Percentiles rank a stretch among this genome's conserved stretches.
Conservation (phyloP, 495 filamentous ascomycete species). For the Lindgomyces ingoldianus region DNA sequence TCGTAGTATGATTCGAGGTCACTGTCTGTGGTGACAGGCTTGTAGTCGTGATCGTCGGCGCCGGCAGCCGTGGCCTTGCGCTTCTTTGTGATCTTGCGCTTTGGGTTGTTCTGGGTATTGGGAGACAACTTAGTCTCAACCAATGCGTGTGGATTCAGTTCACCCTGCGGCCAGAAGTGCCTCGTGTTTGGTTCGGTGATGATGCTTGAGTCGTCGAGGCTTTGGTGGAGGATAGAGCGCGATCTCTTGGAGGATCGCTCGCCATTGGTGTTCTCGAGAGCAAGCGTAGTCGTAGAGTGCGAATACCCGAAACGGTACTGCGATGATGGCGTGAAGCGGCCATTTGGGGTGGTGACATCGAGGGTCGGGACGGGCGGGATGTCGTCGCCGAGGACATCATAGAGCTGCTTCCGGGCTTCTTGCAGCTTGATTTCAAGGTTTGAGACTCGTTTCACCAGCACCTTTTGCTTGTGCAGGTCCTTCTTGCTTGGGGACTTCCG, state of each 20-base stretch:
- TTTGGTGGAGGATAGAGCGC: background rate
- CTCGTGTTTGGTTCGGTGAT: background rate
- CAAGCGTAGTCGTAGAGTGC: background rate
- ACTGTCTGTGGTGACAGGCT: constrained; percentile 21
- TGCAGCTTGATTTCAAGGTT: constrained; percentile 65
- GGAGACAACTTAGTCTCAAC: constrained; percentile 4
- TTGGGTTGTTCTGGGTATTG: no score
- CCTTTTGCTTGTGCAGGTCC: constrained; percentile 62
- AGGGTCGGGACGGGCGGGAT: constrained; percentile 40
- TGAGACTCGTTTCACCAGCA: constrained; percentile 64
- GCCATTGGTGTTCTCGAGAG: constrained; percentile 45
- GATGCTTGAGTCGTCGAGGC: background rate
- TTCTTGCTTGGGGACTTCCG: constrained; percentile 59
- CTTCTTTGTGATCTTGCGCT: constrained; percentile 39
- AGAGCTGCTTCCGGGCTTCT: constrained; percentile 60
- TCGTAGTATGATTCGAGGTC: constrained; percentile 33
- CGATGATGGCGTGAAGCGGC: constrained; percentile 28
- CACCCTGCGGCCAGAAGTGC: constrained; percentile 26
- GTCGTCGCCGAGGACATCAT: constrained; percentile 50
- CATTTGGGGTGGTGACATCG: background rate
- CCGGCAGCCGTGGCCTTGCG: constrained; percentile 30
- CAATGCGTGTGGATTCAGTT: background rate
- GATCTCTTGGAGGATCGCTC: background rate
- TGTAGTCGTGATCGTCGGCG: constrained; percentile 33
- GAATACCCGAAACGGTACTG: constrained; percentile 34